A percentile compares a stretch with the other conserved stretches of the same genome.
phyloP scores from a whole-genome alignment of 1,139 yeast species.

The Kurtzmaniella quercitrusa region DNA sequence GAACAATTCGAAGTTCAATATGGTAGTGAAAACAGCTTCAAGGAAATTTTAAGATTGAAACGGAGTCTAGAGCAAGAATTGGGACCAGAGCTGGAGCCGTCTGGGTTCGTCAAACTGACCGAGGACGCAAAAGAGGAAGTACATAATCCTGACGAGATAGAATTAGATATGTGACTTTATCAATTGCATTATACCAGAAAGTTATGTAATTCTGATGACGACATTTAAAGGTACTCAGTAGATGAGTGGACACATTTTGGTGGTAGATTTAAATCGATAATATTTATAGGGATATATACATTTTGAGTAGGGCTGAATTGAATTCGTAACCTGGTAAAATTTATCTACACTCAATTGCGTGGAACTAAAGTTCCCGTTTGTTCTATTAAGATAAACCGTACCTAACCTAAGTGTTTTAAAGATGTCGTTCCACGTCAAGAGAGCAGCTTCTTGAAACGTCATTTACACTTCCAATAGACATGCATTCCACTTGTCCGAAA shows the following conservation, averaged over 20 bases:
- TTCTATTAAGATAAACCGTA: neutral
- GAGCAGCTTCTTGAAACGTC: neutral
- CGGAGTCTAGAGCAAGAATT: conserved; percentile 41
- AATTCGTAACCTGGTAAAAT: no score
- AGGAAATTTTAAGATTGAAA: conserved; percentile 67
- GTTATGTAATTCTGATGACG: no score
- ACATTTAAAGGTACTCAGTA: no score
- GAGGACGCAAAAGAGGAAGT: conserved; percentile 9
- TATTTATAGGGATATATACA: no score
- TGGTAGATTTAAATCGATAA: no score
- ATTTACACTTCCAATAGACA: conserved; percentile 14
- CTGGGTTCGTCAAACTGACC: conserved; percentile 53
- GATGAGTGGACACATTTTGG: no score
- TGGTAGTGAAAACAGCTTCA: conserved; percentile 71
- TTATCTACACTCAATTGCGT: no score
- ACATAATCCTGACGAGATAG: conserved; percentile 64
- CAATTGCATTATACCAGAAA: neutral
- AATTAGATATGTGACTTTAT: conserved; percentile 47
- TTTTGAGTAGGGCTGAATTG: no score
- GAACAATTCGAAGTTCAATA: conserved; percentile 64
- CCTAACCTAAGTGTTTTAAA: neutral
- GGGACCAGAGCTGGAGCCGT: conserved; percentile 26
- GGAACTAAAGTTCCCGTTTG: neutral
- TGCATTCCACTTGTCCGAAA: conserved; percentile 37
- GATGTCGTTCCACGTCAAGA: no score